Percentiles rank a stretch among this genome's conserved stretches.
These are phyloP conservation scores for Lodderomyces oxycetoniae DNA, from an alignment of 1,139 yeast genomes.

Conservation along the genomic window DNA sequence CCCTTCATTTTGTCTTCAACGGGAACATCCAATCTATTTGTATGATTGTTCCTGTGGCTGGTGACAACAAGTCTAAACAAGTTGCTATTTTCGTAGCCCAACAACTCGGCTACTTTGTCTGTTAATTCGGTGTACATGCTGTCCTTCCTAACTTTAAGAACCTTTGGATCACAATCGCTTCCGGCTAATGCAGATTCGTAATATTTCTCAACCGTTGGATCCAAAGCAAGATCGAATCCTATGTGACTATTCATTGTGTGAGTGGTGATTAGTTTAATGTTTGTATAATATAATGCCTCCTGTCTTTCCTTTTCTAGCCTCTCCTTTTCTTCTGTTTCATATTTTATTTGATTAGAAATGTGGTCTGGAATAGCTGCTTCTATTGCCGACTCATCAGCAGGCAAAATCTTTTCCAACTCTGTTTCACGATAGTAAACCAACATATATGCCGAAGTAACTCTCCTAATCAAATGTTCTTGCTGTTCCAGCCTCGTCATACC, in stretches of 20 bases:
- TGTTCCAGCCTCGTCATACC: constrained; percentile 55
- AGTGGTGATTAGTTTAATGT: constrained; percentile 51
- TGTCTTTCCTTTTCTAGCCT: constrained; percentile 60
- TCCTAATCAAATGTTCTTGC: constrained; percentile 58
- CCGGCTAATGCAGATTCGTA: constrained; percentile 47
- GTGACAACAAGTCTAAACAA: constrained; percentile 61
- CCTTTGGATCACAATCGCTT: constrained; percentile 46
- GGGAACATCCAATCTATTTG: constrained; percentile 60
- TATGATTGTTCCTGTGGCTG: constrained; percentile 67
- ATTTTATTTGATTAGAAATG: constrained; percentile 59
- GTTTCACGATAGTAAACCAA: constrained; percentile 80
- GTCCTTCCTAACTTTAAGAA: constrained; percentile 54
- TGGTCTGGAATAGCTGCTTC: constrained; percentile 58
- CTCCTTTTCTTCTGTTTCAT: constrained; percentile 55
- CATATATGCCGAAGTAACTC: constrained; percentile 96
- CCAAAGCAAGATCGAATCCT: constrained; percentile 77
- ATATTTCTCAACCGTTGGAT: constrained; percentile 40
- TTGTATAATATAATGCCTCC: constrained; percentile 73
- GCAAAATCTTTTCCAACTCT: constrained; percentile 54
- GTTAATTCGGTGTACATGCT: constrained; percentile 50
- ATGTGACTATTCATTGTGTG: constrained; percentile 53
- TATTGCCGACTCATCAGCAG: constrained; percentile 42
- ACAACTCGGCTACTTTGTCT: constrained; percentile 42
- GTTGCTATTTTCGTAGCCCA: constrained; percentile 27
- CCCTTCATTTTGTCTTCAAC: constrained; percentile 33